These are phyloP conservation scores for Aquilaria sinensis DNA, from an alignment of 345 rosid species.

Conservation along the genomic window DNA sequence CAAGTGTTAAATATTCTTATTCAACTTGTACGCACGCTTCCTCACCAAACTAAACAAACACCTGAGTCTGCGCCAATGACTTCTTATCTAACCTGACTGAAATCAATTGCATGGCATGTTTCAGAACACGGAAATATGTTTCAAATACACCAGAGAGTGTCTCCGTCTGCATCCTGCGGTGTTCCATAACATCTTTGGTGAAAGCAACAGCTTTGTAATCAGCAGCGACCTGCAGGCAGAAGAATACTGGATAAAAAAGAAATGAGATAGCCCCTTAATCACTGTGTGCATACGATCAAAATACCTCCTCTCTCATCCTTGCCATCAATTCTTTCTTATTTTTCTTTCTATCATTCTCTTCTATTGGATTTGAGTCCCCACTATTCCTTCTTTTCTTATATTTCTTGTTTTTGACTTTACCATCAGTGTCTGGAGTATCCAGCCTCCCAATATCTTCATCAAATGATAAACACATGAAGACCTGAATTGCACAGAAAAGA, in stretches of 20 bases:
- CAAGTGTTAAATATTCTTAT: too few species aligned
- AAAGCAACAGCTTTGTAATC: constrained; percentile 74
- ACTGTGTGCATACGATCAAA: not conserved
- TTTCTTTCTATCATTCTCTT: constrained; percentile 60
- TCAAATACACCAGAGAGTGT: constrained; percentile 81
- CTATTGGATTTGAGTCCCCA: constrained; percentile 49
- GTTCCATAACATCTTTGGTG: constrained; percentile 51
- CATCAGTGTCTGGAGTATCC: constrained; percentile 28
- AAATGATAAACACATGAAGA: constrained; percentile 77
- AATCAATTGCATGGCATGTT: constrained; percentile 49
- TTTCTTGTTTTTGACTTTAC: constrained; percentile 44
- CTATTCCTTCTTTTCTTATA: constrained; percentile 43
- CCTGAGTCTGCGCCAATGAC: not conserved
- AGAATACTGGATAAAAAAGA: constrained; percentile 1
- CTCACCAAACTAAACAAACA: too few species aligned
- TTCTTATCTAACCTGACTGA: constrained; percentile 40
- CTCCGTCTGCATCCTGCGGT: constrained; percentile 70
- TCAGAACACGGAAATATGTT: constrained; percentile 87
- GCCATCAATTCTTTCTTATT: constrained; percentile 56
- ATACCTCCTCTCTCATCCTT: constrained; percentile 79
- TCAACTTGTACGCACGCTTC: too few species aligned
- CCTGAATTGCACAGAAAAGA: constrained; percentile 31
- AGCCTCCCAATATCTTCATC: constrained; percentile 69
- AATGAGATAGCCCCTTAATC: not conserved
- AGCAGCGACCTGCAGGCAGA: constrained; percentile 54